Evolutionary conservation across 73 alveolate species (phyloP), one percentile per base, ranked within the genome.

Genomic region (Tetrahymena elliotti): DNA sequence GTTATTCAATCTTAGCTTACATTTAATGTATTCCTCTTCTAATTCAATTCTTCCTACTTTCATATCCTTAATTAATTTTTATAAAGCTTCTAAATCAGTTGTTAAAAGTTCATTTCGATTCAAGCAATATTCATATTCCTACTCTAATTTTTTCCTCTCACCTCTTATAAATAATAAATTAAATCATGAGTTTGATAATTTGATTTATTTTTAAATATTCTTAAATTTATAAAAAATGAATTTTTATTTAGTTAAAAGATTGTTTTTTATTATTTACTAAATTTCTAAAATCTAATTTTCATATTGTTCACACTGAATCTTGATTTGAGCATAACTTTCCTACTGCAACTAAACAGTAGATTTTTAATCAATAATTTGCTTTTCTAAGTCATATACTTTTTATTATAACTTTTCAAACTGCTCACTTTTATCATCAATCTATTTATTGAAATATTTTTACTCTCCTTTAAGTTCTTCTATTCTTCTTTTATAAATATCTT

Each of bases 51-150:
- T 95, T n/a, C 95, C 95, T 33, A 53, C 93, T 15, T 36, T 83
- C 39, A 95, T 31, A n/a, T 93, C 94, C 39, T 92, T n/a, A 33
- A 95, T 53, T 52, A 53, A 53, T 27, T 95, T 95, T 93, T 92
- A 31, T 5, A 95, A 40, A 35, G 83, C 97, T n/a, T 88, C 93
- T n/a, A 94, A 41, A 31, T 94, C 96, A 2, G 38, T 7, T 4
- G 24, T 16, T 35, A 93, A 31, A 3, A 47, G 35, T 11, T 94
- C 93, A 40, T 84, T 94, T 27, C 93, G 88, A 47, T 94, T 94
- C 9, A 27, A 20, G 35, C 93, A 39, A 84, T 94, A 84, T 20
- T 94, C 95, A 41, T 38, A 24, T 38, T 84, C 95, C 22, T 37
- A 31, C 33, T 68, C 88, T 18, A 68, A 10, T 39, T 94, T 94